Percentiles rank a stretch among this genome's conserved stretches.
These are phyloP conservation scores for Kodamaea hsintzibuensis DNA, from an alignment of 805 yeast genomes.

Conservation along the genomic window DNA sequence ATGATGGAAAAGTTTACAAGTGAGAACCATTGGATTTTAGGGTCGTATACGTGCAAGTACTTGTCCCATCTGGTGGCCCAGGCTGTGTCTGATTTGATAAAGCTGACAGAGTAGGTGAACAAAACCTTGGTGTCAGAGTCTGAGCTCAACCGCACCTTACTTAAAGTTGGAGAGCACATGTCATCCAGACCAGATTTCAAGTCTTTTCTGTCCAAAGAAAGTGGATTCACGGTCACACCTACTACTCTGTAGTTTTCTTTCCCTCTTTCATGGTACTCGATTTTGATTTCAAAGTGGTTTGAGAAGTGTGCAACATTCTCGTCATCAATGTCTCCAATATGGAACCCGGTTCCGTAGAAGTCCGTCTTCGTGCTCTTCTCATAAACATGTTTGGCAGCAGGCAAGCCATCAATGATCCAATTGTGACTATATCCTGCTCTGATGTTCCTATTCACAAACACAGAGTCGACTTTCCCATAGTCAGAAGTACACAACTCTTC, in stretches of 20 bases:
- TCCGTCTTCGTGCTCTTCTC: conserved; percentile 60
- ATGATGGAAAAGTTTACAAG: conserved; percentile 81
- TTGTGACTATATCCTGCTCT: conserved; percentile 83
- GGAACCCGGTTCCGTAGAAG: conserved; percentile 81
- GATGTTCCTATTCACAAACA: conserved; percentile 76
- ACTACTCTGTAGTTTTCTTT: conserved; percentile 79
- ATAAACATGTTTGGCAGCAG: conserved; percentile 69
- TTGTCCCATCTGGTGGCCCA: conserved; percentile 99
- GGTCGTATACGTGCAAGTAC: conserved; percentile 87
- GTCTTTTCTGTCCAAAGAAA: conserved; percentile 47
- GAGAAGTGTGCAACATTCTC: conserved; percentile 57
- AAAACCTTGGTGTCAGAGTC: conserved; percentile 57
- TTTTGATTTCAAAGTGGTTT: conserved; percentile 76
- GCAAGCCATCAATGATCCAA: conserved; percentile 94
- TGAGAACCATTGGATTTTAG: conserved; percentile 95
- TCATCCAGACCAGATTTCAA: conserved; percentile 23
- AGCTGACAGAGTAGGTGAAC: conserved; percentile 82
- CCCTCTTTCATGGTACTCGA: conserved; percentile 81
- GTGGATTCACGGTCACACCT: conserved; percentile 79
- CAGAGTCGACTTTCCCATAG: conserved; percentile 66
- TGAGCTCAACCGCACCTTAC: conserved; percentile 46
- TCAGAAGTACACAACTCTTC: conserved; percentile 58
- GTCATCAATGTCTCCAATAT: conserved; percentile 68
- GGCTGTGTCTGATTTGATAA: conserved; percentile 65
- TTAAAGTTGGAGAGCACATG: conserved; percentile 31